Evolutionary conservation across 2,329 filamentous ascomycete species (phyloP), one percentile per base, ranked within the genome.

Genomic region (Raffaelea albimanens): DNA sequence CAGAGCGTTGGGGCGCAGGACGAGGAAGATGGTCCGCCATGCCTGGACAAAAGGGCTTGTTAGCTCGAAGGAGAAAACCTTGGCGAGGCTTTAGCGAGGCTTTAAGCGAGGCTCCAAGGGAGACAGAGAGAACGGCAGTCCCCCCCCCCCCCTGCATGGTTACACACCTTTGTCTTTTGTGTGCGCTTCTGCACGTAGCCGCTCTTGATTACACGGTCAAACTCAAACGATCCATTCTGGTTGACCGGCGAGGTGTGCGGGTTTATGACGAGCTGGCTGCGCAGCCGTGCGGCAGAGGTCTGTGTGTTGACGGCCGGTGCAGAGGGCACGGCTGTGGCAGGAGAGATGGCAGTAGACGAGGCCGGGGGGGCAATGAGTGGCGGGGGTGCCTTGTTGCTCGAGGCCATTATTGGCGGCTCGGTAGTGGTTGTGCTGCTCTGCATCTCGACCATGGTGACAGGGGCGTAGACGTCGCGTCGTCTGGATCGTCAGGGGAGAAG

Each of bases 201-300:
- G 49, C 84, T 82, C 69, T 95, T 97, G 63, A 97, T 77, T 47
- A 97, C 87, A 44, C 89, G 83, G 65, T 98, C 93, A 60, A 94
- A 95, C 60, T 93, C 90, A 63, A 95, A 98, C 65, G 88, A 93
- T 53, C 93, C 93, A 65, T 95, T 90, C 65, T 95, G 84, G 61
- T 91, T 95, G 54, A 97, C 88, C 4, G 89, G 87, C 25, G 87
- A 93, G 33, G 45, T 33, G 59, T 88, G 82, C 16, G 82, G 73
- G 54, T 85, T 80, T 40, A 83, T 61, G 22, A 69, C 70, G 22
- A 79, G 64, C 56, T 77, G 72, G 47, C 53, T 62, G 49, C 57
- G 61, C 23, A 66, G 39, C n/a, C 61, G 61, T 40, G 58, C 58
- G 16, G 61, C 50, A 16, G 34, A 19, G 8, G 34, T n/a, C 18